These are phyloP conservation scores for Buxus sempervirens DNA, from an alignment of 164 flowering plant species.

Conservation along the genomic window DNA sequence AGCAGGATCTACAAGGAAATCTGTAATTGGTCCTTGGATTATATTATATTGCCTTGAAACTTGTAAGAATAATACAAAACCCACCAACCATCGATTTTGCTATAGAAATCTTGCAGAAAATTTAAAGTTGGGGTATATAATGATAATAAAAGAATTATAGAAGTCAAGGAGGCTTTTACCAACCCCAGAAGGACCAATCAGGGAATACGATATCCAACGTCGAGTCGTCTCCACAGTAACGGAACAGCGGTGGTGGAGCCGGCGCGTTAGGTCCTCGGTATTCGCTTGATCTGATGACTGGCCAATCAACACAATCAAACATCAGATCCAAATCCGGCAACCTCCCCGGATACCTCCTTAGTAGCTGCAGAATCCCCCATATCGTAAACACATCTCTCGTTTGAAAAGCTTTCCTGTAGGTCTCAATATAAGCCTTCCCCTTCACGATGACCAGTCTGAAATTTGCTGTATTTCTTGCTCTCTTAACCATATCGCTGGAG, in stretches of 20 bases:
- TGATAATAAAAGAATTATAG: not conserved
- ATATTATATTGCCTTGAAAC: too few species aligned
- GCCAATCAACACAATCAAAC: slow-evolving; percentile 78
- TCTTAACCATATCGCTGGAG: slow-evolving; percentile 46
- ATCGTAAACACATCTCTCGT: slow-evolving; percentile 53
- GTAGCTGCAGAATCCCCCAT: slow-evolving; percentile 69
- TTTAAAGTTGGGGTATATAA: too few species aligned
- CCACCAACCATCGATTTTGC: too few species aligned
- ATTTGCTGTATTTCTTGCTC: slow-evolving; percentile 46
- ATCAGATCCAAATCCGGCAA: slow-evolving; percentile 70
- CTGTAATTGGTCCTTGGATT: too few species aligned
- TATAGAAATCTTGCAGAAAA: too few species aligned
- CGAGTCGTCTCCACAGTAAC: slow-evolving; percentile 50
- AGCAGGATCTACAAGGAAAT: too few species aligned
- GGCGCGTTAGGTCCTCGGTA: slow-evolving; percentile 27
- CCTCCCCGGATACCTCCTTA: slow-evolving; percentile 59
- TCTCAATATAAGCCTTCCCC: slow-evolving; percentile 59
- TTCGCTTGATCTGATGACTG: slow-evolving; percentile 26
- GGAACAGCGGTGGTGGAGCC: slow-evolving; percentile 59
- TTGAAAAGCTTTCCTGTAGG: slow-evolving; percentile 35
- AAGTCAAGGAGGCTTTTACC: slow-evolving; percentile 28
- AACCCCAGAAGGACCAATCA: slow-evolving; percentile 81
- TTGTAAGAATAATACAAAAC: too few species aligned
- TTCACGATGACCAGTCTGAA: slow-evolving; percentile 48
- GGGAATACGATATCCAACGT: slow-evolving; percentile 61